A percentile compares a stretch with the other conserved stretches of the same genome.
Conservation (phyloP, 148 eudicot genomes). For the Vaccinium corymbosum region DNA sequence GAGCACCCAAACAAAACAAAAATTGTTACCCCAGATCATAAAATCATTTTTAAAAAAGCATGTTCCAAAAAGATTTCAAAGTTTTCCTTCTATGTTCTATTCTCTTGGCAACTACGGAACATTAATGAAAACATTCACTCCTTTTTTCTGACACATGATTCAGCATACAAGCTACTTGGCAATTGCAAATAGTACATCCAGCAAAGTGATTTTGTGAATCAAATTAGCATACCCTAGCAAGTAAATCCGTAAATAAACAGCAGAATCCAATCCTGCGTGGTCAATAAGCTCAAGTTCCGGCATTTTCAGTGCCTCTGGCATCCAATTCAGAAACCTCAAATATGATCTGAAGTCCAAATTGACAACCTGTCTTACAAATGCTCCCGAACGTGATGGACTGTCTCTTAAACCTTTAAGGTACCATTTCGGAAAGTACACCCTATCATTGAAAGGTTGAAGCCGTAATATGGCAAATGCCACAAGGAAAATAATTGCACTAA, state of each 20-base stretch:
- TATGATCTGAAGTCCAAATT: conserved; percentile 84
- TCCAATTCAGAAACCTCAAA: conserved; percentile 80
- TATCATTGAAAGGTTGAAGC: conserved; percentile 92
- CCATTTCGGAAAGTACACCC: conserved; percentile 99
- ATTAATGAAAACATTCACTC: not conserved
- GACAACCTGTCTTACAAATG: conserved; percentile 61
- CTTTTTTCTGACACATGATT: not conserved
- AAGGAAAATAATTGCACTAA: conserved; percentile 70
- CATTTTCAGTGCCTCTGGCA: conserved; percentile 93
- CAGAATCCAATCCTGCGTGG: conserved; percentile 96
- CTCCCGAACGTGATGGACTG: conserved; percentile 66
- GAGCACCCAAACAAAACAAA: not conserved
- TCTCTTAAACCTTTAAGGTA: conserved; percentile 86
- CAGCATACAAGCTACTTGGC: conserved; percentile 8
- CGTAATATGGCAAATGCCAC: conserved; percentile 83
- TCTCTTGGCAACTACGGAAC: conserved; percentile 1
- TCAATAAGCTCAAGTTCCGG: conserved; percentile 92
- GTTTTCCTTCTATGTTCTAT: not conserved
- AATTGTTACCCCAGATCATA: not conserved
- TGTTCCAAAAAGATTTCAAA: not conserved
- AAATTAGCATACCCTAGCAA: conserved; percentile 65
- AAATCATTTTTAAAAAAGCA: not conserved
- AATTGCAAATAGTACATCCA: not conserved
- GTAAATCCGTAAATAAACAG: conserved; percentile 88
- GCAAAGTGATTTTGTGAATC: not conserved